Evolutionary conservation across 2,329 filamentous ascomycete species (phyloP).

Genomic region (Phyllosticta capitalensis): DNA sequence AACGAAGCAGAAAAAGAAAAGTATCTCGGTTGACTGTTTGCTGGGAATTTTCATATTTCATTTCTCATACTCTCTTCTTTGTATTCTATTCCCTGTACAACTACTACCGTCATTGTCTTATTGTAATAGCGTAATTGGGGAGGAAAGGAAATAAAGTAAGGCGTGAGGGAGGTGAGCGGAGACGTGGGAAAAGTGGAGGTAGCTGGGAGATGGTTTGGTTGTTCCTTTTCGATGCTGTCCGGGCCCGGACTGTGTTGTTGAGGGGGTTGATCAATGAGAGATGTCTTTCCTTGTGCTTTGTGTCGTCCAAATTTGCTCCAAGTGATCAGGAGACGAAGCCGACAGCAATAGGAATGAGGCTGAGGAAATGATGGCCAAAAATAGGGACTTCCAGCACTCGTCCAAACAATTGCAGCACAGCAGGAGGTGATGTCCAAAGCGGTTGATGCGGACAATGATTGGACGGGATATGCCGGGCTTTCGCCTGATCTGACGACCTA

Average conservation of each 20-base stretch:
- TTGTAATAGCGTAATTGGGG: background rate
- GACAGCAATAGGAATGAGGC: no score
- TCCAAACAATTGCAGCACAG: no score
- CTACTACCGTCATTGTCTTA: background rate
- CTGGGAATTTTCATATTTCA: background rate
- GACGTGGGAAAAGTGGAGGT: background rate
- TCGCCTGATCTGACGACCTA: background rate
- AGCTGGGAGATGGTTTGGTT: background rate
- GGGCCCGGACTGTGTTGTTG: background rate
- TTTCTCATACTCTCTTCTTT: background rate
- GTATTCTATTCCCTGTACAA: background rate
- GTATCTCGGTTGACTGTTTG: background rate
- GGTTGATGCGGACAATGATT: background rate
- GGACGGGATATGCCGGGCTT: background rate
- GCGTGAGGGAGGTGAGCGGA: no score
- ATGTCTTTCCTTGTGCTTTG: background rate
- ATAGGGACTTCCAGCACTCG: no score
- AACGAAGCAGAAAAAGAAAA: background rate
- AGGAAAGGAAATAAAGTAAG: background rate
- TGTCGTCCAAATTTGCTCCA: no score
- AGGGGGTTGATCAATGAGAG: background rate
- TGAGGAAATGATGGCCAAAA: no score
- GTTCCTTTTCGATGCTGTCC: background rate
- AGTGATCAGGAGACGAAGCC: no score
- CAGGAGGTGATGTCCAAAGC: background rate